These are phyloP conservation scores for Podaxis pistillaris DNA, from an alignment of 768 basidiomycete genomes.

Conservation along the genomic window DNA sequence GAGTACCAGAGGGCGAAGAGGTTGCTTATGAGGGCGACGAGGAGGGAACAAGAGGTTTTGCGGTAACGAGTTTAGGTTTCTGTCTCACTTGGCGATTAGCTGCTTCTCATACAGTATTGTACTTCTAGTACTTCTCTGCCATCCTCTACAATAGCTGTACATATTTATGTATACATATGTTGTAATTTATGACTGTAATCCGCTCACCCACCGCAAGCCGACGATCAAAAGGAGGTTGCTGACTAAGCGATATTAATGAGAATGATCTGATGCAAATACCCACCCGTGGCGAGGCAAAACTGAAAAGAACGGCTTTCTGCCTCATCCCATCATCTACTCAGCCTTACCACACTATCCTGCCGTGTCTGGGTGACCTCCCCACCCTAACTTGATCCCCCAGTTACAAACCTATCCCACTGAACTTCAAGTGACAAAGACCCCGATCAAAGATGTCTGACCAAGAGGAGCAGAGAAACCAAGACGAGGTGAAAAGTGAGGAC, in stretches of 20 bases:
- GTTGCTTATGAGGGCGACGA: conserved; percentile 46
- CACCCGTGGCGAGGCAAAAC: conserved; percentile 5
- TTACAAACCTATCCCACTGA: neutral
- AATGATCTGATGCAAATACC: conserved; percentile 12
- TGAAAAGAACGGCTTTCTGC: conserved; percentile 5
- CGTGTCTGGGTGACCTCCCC: neutral
- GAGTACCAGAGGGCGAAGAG: conserved; percentile 59
- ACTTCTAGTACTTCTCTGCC: neutral
- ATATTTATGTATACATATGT: neutral
- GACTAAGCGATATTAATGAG: conserved; percentile 15
- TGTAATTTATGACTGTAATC: neutral
- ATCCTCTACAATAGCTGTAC: neutral
- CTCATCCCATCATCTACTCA: conserved; percentile 9
- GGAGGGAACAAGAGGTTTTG: conserved; percentile 32
- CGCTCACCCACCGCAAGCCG: neutral
- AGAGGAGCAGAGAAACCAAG: conserved; percentile 34
- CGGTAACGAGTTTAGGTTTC: neutral
- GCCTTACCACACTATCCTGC: neutral
- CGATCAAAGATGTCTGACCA: conserved; percentile 51
- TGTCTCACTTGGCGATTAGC: neutral
- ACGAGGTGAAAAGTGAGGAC: conserved; percentile 55
- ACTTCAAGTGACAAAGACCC: neutral
- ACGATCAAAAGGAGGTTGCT: neutral
- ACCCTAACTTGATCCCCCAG: neutral
- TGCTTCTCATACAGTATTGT: conserved; percentile 2